phyloP scores from a whole-genome alignment of 768 basidiomycete species.

The Leucocoprinus birnbaumii region DNA sequence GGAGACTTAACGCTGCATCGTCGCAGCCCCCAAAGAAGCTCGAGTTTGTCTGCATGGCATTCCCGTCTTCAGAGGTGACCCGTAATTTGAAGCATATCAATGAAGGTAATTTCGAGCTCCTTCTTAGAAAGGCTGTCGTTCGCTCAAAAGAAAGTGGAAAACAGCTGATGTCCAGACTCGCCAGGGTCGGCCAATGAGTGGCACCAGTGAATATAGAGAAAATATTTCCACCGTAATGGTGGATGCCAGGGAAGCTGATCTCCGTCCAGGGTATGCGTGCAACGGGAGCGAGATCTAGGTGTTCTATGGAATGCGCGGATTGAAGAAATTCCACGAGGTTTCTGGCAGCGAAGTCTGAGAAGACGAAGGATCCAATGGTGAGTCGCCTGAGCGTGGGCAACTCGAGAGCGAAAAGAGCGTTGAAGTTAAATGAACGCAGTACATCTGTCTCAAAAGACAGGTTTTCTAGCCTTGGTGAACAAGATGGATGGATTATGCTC shows the following conservation, averaged over 20 bases:
- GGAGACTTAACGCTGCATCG: background rate
- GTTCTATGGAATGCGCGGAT: background rate
- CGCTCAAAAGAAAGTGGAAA: background rate
- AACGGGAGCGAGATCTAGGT: background rate
- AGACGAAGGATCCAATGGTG: background rate
- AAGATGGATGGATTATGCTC: conserved; percentile 1
- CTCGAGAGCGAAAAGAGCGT: background rate
- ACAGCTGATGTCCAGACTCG: conserved; percentile 2
- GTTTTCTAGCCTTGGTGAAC: conserved; percentile 2
- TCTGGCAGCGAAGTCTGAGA: background rate
- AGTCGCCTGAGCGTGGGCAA: background rate
- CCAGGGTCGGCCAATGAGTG: background rate
- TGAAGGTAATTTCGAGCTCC: background rate
- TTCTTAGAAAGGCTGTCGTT: background rate
- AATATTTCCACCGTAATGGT: conserved; percentile 4
- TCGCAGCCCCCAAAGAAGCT: background rate
- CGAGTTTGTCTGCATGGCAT: no score
- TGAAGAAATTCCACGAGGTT: background rate
- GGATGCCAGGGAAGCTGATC: background rate
- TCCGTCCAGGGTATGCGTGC: conserved; percentile 1
- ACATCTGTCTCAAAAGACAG: background rate
- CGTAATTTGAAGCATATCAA: conserved; percentile 1
- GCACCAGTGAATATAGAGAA: background rate
- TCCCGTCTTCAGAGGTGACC: conserved; percentile 1
- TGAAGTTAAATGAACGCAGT: conserved; percentile 4